These are phyloP conservation scores for Starmerella khaoyaiensis DNA, from an alignment of 805 yeast species.

Conservation along the genomic window DNA sequence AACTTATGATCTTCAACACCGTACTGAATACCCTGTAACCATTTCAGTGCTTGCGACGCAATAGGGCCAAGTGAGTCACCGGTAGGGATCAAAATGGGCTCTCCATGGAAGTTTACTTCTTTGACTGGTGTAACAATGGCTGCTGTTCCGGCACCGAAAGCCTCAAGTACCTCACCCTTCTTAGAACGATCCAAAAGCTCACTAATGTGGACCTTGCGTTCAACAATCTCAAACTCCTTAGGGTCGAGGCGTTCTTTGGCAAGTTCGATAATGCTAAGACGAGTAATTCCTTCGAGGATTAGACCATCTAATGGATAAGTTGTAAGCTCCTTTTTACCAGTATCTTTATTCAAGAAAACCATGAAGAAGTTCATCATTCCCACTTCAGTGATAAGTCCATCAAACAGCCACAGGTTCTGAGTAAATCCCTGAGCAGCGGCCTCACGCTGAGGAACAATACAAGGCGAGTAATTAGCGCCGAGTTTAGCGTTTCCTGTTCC, in stretches of 20 bases:
- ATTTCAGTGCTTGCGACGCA: slow-evolving; percentile 60
- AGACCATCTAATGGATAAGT: slow-evolving; percentile 98
- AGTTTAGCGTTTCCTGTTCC: slow-evolving; percentile 93
- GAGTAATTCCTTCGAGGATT: slow-evolving; percentile 90
- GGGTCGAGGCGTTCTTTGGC: slow-evolving; percentile 65
- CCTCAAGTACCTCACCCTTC: slow-evolving; percentile 79
- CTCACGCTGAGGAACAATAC: slow-evolving; percentile 75
- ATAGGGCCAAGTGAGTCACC: slow-evolving; percentile 54
- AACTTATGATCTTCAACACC: slow-evolving; percentile 57
- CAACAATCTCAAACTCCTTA: slow-evolving; percentile 68
- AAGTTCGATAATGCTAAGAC: slow-evolving; percentile 71
- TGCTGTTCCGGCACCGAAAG: slow-evolving; percentile 96
- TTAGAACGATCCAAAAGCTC: slow-evolving; percentile 71
- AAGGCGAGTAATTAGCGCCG: slow-evolving; percentile 97
- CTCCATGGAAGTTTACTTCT: slow-evolving; percentile 68
- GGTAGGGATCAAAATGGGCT: slow-evolving; percentile 33
- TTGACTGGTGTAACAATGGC: slow-evolving; percentile 92
- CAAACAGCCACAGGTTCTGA: slow-evolving; percentile 93
- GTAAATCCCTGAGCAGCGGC: slow-evolving; percentile 88
- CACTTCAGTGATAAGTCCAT: slow-evolving; percentile 80
- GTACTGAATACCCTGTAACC: slow-evolving; percentile 87
- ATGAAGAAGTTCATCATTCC: slow-evolving; percentile 96
- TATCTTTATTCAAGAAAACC: slow-evolving; percentile 52
- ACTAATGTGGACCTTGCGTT: slow-evolving; percentile 67
- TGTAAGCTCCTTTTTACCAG: slow-evolving; percentile 78